Conservation (phyloP, 148 eudicot genomes). For the Rhododendron molle region DNA sequence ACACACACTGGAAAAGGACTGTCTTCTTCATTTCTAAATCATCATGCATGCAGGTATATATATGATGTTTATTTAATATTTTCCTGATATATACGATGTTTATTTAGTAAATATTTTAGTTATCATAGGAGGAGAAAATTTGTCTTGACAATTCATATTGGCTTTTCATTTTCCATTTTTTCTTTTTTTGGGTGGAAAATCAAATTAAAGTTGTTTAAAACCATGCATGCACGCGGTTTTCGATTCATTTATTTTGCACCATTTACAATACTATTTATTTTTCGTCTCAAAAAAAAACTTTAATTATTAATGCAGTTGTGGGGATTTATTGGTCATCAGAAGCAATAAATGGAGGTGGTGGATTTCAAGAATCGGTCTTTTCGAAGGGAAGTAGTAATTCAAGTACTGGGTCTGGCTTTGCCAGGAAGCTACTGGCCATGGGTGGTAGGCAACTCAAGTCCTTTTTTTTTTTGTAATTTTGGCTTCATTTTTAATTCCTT, state of each 20-base stretch:
- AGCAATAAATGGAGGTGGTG: not conserved
- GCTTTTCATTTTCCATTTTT: not conserved
- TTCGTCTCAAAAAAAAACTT: not conserved
- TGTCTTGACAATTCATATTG: not conserved
- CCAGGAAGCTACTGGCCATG: slow-evolving; percentile 21
- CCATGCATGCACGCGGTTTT: not conserved
- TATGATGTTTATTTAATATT: too few species aligned
- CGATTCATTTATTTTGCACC: not conserved
- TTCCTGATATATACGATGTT: not conserved
- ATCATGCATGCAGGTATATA: too few species aligned
- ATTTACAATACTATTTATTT: not conserved
- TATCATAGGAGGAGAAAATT: not conserved
- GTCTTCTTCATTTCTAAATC: not conserved
- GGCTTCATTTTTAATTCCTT: not conserved
- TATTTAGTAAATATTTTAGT: not conserved
- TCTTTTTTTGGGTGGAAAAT: not conserved
- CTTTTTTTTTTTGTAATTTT: not conserved
- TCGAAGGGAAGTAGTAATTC: slow-evolving; percentile 14
- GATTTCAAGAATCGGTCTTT: slow-evolving; percentile 8
- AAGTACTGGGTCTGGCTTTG: not conserved
- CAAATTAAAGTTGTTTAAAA: not conserved
- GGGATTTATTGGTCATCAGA: slow-evolving; percentile 7
- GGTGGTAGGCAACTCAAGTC: not conserved
- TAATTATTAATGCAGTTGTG: slow-evolving; percentile 8
- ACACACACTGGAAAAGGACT: not conserved